Evolutionary conservation across 495 filamentous ascomycete species (phyloP).

Genomic region (Penicillium pulvis): DNA sequence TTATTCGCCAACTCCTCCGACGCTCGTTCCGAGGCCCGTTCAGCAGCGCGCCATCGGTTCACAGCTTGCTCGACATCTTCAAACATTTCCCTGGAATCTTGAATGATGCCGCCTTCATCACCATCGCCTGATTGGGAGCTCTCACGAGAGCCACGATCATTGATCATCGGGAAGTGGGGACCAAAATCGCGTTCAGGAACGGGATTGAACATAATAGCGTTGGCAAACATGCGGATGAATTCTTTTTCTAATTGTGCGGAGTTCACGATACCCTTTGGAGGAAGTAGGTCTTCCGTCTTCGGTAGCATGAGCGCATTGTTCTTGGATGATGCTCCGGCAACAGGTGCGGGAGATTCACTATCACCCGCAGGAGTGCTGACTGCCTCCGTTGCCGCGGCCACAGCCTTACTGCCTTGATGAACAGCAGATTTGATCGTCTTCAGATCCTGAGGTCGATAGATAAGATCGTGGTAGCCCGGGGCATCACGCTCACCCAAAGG

Average conservation of each 20-base stretch:
- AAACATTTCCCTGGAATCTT: conserved; percentile 81
- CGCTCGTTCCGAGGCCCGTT: conserved; percentile 53
- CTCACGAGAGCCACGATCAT: conserved; percentile 39
- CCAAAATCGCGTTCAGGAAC: conserved; percentile 70
- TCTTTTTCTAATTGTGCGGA: conserved; percentile 93
- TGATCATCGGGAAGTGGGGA: conserved; percentile 54
- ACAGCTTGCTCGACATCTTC: conserved; percentile 69
- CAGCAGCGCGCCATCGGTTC: conserved; percentile 60
- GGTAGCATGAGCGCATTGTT: conserved; percentile 56
- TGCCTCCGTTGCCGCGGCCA: conserved; percentile 61
- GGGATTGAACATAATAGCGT: conserved; percentile 96
- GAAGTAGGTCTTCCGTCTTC: conserved; percentile 71
- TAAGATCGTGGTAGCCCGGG: conserved; percentile 83
- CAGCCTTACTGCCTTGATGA: conserved; percentile 71
- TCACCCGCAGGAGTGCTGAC: conserved; percentile 49
- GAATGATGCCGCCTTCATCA: conserved; percentile 80
- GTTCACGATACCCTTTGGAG: conserved; percentile 91
- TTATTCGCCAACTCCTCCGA: conserved; percentile 47
- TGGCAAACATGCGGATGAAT: conserved; percentile 95
- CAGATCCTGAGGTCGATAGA: conserved; percentile 84
- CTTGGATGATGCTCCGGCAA: conserved; percentile 34
- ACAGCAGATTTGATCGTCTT: conserved; percentile 83
- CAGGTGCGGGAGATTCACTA: conserved; percentile 44
- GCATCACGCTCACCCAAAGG: conserved; percentile 84
- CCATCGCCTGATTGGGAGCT: conserved; percentile 45